Conservation (phyloP, 129 eudicot genomes). For the Deinandra increscens region DNA sequence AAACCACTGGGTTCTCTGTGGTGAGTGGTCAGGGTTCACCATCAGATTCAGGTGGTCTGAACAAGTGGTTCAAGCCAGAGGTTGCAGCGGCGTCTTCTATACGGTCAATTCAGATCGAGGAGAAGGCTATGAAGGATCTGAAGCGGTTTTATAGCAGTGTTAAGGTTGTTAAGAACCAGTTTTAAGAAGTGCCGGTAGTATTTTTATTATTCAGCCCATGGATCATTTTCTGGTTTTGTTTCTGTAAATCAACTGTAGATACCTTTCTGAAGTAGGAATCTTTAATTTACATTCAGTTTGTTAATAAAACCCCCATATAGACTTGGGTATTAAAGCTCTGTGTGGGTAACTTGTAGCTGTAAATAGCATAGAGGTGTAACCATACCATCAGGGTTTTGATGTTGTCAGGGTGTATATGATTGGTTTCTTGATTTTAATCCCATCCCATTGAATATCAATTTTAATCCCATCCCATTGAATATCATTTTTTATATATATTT, state of each 20-base stretch:
- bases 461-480: neutral
- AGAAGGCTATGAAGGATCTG: slow-evolving; percentile 90
- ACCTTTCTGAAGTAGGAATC: slow-evolving; percentile 23
- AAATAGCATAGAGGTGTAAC: slow-evolving; percentile 4
- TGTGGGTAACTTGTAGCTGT: slow-evolving; percentile 17
- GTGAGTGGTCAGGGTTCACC: slow-evolving; percentile 75
- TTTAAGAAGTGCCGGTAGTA: slow-evolving; percentile 28
- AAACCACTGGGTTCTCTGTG: slow-evolving; percentile 78
- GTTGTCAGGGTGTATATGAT: neutral
- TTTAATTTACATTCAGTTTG: neutral
- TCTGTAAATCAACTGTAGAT: slow-evolving; percentile 39
- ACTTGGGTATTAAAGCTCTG: neutral
- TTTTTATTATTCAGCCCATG: slow-evolving; percentile 3
- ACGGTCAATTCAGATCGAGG: slow-evolving; percentile 95
- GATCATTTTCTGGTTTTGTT: slow-evolving; percentile 12
- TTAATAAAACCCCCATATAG: slow-evolving; percentile 10
- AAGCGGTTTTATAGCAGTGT: slow-evolving; percentile 91
- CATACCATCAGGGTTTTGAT: neutral
- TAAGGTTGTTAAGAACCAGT: slow-evolving; percentile 78
- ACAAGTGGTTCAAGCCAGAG: slow-evolving; percentile 96
- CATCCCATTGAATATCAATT: neutral
- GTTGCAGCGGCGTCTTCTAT: slow-evolving; percentile 76
- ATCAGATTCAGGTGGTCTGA: slow-evolving; percentile 55
- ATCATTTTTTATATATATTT: neutral
- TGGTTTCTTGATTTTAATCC: neutral